Evolutionary conservation across 495 filamentous ascomycete genomes (phyloP).

Genomic region (Trichoderma orchidacearum): DNA sequence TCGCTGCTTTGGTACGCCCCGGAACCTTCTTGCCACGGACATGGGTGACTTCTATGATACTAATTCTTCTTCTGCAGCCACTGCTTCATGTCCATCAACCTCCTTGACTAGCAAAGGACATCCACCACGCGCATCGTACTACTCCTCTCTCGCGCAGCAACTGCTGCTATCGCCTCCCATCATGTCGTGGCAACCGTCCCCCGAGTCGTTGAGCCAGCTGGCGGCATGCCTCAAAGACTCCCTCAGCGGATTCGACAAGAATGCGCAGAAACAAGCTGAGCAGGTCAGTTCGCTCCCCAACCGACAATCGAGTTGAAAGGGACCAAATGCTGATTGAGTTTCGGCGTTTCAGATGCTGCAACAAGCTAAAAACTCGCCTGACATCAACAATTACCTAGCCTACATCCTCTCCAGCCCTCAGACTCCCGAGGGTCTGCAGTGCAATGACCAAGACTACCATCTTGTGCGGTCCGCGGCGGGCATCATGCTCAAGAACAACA

Average conservation of each 20-base stretch:
- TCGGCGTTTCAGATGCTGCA: constrained; percentile 62
- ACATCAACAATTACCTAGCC: constrained; percentile 93
- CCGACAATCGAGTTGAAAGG: constrained; percentile 10
- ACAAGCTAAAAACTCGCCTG: constrained; percentile 78
- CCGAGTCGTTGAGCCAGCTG: constrained; percentile 75
- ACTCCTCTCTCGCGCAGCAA: background rate
- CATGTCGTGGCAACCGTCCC: constrained; percentile 91
- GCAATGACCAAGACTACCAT: constrained; percentile 46
- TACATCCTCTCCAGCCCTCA: constrained; percentile 70
- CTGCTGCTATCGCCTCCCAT: constrained; percentile 10
- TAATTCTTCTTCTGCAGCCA: background rate
- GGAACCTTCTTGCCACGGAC: background rate
- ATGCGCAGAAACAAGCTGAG: constrained; percentile 72
- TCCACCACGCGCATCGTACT: background rate
- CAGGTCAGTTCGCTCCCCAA: constrained; percentile 27
- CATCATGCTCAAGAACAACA: constrained; percentile 89
- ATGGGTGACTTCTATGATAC: background rate
- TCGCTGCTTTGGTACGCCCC: background rate
- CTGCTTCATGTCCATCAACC: background rate
- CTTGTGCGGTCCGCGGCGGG: constrained; percentile 74
- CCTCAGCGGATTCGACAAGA: constrained; percentile 64
- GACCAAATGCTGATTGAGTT: background rate
- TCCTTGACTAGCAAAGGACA: background rate
- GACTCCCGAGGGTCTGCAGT: constrained; percentile 41
- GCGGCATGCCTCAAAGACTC: constrained; percentile 84